Percentiles rank a stretch among this genome's conserved stretches.
Evolutionary conservation across 192 early-diverging fungal species (phyloP).

Genomic region (Glomus cerebriforme): DNA sequence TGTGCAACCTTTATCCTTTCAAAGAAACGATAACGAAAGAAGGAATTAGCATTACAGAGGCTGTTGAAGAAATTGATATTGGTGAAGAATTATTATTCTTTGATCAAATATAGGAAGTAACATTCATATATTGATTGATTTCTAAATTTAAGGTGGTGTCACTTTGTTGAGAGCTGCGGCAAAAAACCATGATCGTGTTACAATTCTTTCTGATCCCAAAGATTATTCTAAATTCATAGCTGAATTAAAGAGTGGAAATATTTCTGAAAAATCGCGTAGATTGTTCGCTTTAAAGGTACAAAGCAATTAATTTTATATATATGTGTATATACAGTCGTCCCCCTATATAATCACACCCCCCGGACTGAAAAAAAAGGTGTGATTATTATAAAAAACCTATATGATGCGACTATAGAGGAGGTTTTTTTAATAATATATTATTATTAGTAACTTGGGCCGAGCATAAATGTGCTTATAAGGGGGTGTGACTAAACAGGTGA

Average conservation of each 20-base stretch:
- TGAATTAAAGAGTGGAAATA: slow-evolving; percentile 68
- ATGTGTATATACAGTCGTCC: too few species aligned
- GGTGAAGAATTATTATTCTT: slow-evolving; percentile 49
- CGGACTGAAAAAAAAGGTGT: too few species aligned
- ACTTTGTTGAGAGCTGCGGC: slow-evolving; percentile 97
- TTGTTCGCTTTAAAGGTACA: slow-evolving; percentile 76
- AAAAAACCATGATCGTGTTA: slow-evolving; percentile 97
- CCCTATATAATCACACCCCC: too few species aligned
- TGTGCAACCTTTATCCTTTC: slow-evolving; percentile 99
- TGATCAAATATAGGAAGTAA: not conserved
- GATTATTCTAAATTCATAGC: slow-evolving; percentile 83
- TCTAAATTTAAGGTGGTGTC: slow-evolving; percentile 74
- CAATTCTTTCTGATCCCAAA: slow-evolving; percentile 87
- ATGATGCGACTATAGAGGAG: too few species aligned
- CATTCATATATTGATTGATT: not conserved
- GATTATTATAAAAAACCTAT: too few species aligned
- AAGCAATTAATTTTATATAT: not conserved
- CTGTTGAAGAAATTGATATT: slow-evolving; percentile 98
- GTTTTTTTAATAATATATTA: too few species aligned
- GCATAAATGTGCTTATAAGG: too few species aligned
- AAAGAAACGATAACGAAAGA: slow-evolving; percentile 88
- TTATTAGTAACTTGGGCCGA: too few species aligned
- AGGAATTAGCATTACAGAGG: slow-evolving; percentile 88
- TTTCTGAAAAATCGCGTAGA: slow-evolving; percentile 75
- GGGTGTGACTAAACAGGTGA: too few species aligned